Evolutionary conservation across 805 yeast genomes (phyloP).

Genomic region (Dipodascopsis uninucleata): DNA sequence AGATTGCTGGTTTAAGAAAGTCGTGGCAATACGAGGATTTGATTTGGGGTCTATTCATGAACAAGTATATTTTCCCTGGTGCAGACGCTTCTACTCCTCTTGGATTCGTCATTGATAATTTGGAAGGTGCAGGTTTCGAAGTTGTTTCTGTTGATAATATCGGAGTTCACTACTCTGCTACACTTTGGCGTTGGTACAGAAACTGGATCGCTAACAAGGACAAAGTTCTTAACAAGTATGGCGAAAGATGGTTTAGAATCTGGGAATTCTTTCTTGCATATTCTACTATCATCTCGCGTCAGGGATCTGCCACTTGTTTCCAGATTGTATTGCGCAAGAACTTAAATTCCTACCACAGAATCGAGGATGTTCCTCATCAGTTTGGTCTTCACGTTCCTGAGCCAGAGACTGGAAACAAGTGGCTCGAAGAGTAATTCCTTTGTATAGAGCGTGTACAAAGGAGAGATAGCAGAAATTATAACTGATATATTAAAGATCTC

Average conservation of each 20-base stretch:
- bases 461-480: no score
- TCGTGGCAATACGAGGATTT: slow-evolving; percentile 93
- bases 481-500: no score
- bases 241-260: slow-evolving; percentile 84
- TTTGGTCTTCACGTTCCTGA: slow-evolving; percentile 56
- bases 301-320: slow-evolving; percentile 88
- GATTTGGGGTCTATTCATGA: slow-evolving; percentile 93
- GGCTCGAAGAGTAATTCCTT: no score
- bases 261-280: slow-evolving; percentile 87
- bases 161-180: slow-evolving; percentile 89
- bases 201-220: slow-evolving; percentile 88
- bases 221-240: slow-evolving; percentile 71
- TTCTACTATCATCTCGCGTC: slow-evolving; percentile 82
- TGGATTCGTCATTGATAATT: slow-evolving; percentile 69
- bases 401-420: slow-evolving; percentile 31
- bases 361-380: slow-evolving; percentile 75
- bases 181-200: slow-evolving; percentile 91
- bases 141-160: slow-evolving; percentile 78
- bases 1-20: slow-evolving; percentile 87
- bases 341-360: slow-evolving; percentile 76
- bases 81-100: slow-evolving; percentile 95
- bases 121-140: slow-evolving; percentile 85
- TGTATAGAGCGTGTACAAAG: no score
- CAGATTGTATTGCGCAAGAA: slow-evolving; percentile 90
- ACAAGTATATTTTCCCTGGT: slow-evolving; percentile 94